phyloP scores from a whole-genome alignment of 768 basidiomycete genomes.

The Albatrellus ellisii region DNA sequence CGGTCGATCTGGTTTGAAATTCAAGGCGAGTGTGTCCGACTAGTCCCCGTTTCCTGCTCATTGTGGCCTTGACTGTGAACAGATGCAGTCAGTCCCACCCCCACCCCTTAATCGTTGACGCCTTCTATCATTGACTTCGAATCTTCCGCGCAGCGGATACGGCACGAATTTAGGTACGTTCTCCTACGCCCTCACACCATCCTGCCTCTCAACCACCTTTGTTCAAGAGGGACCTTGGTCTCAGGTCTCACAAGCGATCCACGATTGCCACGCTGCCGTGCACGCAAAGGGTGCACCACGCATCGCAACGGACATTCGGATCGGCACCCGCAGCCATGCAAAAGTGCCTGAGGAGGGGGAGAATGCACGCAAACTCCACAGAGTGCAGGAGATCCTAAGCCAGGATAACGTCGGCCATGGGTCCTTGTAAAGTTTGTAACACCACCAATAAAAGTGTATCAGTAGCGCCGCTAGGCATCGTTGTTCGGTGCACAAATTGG shows the following conservation, averaged over 20 bases:
- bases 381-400: slow-evolving; percentile 70
- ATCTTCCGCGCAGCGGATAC: slow-evolving; percentile 47
- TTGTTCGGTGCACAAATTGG: too few species aligned
- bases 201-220: neutral
- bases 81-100: slow-evolving; percentile 57
- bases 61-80: neutral
- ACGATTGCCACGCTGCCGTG: slow-evolving; percentile 82
- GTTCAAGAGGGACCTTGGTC: slow-evolving; percentile 70
- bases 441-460: neutral
- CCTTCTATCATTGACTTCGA: slow-evolving; percentile 1
- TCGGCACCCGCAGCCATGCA: slow-evolving; percentile 74
- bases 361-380: slow-evolving; percentile 66
- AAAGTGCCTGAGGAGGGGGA: slow-evolving; percentile 44
- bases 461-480: too few species aligned
- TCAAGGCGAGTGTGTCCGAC: slow-evolving; percentile 39
- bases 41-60: neutral
- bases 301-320: slow-evolving; percentile 87
- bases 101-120: too few species aligned
- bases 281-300: slow-evolving; percentile 64
- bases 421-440: neutral
- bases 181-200: neutral
- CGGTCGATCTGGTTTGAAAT: slow-evolving; percentile 70
- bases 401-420: slow-evolving; percentile 16
- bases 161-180: slow-evolving; percentile 74
- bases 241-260: slow-evolving; percentile 74